A percentile compares a stretch with the other conserved stretches of the same genome.
Evolutionary conservation across 305 asterid genomes (phyloP).

Genomic region (Petunia hybrid): DNA sequence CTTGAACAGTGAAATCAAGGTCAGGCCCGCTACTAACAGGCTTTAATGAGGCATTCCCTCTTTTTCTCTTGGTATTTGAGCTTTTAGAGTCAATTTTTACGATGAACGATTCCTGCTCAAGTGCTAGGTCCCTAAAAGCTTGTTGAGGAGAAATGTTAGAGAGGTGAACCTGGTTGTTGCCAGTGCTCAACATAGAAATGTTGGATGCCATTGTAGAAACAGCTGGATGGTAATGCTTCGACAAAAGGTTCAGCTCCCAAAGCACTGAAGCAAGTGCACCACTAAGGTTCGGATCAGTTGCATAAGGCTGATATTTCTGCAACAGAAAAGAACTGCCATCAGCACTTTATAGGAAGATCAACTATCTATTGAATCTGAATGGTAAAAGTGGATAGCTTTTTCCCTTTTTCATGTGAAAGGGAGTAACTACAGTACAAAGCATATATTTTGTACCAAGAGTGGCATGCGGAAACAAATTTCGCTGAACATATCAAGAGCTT

Average conservation of each 20-base stretch:
- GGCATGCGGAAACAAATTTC: constrained; percentile 8
- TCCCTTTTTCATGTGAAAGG: constrained; percentile 17
- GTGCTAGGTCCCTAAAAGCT: constrained; percentile 64
- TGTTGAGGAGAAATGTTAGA: constrained; percentile 74
- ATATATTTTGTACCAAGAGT: not conserved
- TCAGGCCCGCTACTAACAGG: constrained; percentile 36
- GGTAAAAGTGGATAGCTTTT: not conserved
- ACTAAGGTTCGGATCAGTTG: constrained; percentile 85
- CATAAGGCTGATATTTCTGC: constrained; percentile 89
- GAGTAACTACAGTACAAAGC: constrained; percentile 5
- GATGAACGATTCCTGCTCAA: constrained; percentile 52
- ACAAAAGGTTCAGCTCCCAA: constrained; percentile 91
- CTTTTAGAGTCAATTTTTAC: constrained; percentile 44
- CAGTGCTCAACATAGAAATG: constrained; percentile 66
- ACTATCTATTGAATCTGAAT: constrained; percentile 13
- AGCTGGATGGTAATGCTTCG: constrained; percentile 81
- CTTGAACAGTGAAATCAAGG: constrained; percentile 37
- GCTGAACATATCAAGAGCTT: constrained; percentile 1
- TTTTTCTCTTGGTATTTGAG: constrained; percentile 51
- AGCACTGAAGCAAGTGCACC: constrained; percentile 96
- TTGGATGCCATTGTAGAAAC: constrained; percentile 68
- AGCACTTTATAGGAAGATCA: constrained; percentile 12
- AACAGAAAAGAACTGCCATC: constrained; percentile 35
- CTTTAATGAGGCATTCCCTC: constrained; percentile 36
- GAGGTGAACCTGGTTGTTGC: constrained; percentile 64